Evolutionary conservation across 192 early-diverging fungal species (phyloP), one percentile per base, ranked within the genome.

Genomic region (Umbelopsis sp.): DNA sequence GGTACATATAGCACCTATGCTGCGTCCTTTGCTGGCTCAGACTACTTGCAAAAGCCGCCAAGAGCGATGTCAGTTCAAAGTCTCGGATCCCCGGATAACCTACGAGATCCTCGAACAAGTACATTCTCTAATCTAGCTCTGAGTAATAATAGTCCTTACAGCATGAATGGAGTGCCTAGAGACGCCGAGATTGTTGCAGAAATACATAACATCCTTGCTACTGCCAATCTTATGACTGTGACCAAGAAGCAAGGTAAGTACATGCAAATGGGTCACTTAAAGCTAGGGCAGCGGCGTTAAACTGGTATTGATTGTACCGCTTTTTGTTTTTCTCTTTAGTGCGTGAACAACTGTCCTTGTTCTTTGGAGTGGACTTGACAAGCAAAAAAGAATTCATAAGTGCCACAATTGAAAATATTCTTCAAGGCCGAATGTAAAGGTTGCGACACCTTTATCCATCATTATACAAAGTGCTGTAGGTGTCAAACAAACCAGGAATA

Each of bases 331-430:
- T 38, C 17, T 62, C 49, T 16, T 9, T 72, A 79, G 91, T 95
- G 54, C 81, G 92, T 7, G 87, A 90, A 52, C 84, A 88, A 56
- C 73, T 92, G 26, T 79, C 80, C 24, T 66, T 66, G 11, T 81
- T 87, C 70, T 95, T 93, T 78, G 85, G 86, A 38, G 72, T 85
- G 14, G 91, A 94, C 56, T 71, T 93, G 78, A 72, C 74, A 0
- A 73, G 78, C 9, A 84, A 83, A 75, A 89, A 89, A 75, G 83
- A 82, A 11, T 91, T 90, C 75, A 94, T 94, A 62, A 89, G 88
- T 69, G 82, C 81, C 52, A 74, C 72, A 1, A 86, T 94, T 25
- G 88, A 93, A 50, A 50, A 70, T 16, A 66, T 78, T 32, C 56
- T 62, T 34, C 56, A 62, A 62, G 56, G 56, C 56, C 26, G 31